Evolutionary conservation across 2,329 filamentous ascomycete species (phyloP).

Genomic region (Monosporascus sp.): DNA sequence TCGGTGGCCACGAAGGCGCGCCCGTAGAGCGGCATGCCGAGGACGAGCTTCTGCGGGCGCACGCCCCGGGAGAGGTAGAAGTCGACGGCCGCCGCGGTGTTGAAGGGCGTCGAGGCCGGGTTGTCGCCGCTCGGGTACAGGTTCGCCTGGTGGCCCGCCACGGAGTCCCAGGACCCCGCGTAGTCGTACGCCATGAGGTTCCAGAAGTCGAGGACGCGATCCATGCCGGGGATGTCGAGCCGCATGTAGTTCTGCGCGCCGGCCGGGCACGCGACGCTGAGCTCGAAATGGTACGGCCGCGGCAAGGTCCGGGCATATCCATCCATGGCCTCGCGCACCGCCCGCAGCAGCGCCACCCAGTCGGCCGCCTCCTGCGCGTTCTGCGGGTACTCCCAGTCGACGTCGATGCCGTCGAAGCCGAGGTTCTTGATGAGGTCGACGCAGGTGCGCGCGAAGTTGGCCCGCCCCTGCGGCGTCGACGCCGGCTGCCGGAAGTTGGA

Average conservation of each 20-base stretch:
- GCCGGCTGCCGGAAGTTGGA: slow-evolving; percentile 74
- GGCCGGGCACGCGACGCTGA: slow-evolving; percentile 60
- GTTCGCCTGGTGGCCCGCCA: slow-evolving; percentile 76
- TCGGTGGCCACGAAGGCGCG: slow-evolving; percentile 76
- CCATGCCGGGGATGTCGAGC: slow-evolving; percentile 60
- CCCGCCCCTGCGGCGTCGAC: slow-evolving; percentile 63
- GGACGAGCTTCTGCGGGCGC: slow-evolving; percentile 65
- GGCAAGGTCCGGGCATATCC: slow-evolving; percentile 43
- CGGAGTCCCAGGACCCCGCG: slow-evolving; percentile 72
- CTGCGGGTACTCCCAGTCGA: slow-evolving; percentile 66
- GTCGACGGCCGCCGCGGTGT: slow-evolving; percentile 63
- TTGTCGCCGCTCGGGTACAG: slow-evolving; percentile 55
- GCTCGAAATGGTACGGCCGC: slow-evolving; percentile 50
- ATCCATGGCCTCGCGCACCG: slow-evolving; percentile 54
- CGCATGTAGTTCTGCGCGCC: slow-evolving; percentile 58
- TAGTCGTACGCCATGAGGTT: slow-evolving; percentile 88
- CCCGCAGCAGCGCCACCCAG: slow-evolving; percentile 54
- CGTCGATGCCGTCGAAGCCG: slow-evolving; percentile 69
- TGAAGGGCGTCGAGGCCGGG: slow-evolving; percentile 70
- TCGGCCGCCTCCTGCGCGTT: slow-evolving; percentile 48
- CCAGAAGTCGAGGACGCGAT: slow-evolving; percentile 65
- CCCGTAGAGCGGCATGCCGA: slow-evolving; percentile 91
- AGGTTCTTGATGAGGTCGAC: slow-evolving; percentile 73
- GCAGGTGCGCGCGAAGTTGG: slow-evolving; percentile 66
- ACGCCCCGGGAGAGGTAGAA: slow-evolving; percentile 64